These are phyloP conservation scores for Didymella sp. DNA, from an alignment of 2,329 filamentous ascomycete genomes.

Conservation along the genomic window DNA sequence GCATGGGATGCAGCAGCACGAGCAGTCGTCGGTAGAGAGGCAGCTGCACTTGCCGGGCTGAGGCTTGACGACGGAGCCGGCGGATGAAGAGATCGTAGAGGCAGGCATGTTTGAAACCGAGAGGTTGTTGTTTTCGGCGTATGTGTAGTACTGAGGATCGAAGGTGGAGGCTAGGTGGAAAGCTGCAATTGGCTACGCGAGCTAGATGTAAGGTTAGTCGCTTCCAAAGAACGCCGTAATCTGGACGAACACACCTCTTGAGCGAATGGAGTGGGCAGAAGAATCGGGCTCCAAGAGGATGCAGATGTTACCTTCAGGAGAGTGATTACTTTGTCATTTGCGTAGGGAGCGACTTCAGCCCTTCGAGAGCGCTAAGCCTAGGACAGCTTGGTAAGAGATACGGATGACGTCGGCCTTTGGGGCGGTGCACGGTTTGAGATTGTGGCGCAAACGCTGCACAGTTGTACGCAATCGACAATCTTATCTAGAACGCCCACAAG, in stretches of 20 bases:
- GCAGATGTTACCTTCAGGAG: slow-evolving; percentile 1
- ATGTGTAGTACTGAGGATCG: background rate
- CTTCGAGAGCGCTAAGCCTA: slow-evolving; percentile 27
- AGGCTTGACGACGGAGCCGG: slow-evolving; percentile 47
- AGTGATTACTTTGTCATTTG: slow-evolving; percentile 19
- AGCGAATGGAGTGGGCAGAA: background rate
- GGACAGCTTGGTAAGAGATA: slow-evolving; percentile 20
- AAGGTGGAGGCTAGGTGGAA: background rate
- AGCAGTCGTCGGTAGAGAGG: slow-evolving; percentile 42
- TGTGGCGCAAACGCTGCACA: slow-evolving; percentile 5
- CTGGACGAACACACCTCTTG: background rate
- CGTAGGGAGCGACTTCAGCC: slow-evolving; percentile 17
- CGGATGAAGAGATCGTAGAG: slow-evolving; percentile 42
- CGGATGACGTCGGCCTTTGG: slow-evolving; percentile 35
- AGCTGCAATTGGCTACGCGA: background rate
- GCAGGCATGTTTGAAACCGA: slow-evolving; percentile 37
- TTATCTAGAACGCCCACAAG: background rate
- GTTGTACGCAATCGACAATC: background rate
- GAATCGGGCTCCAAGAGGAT: background rate
- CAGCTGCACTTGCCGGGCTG: slow-evolving; percentile 41
- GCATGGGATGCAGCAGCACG: slow-evolving; percentile 47
- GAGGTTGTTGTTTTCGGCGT: background rate
- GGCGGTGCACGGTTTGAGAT: slow-evolving; percentile 23
- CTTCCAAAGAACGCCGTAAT: background rate
- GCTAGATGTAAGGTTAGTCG: slow-evolving; percentile 19